A percentile compares a stretch with the other conserved stretches of the same genome.
These are phyloP conservation scores for Raphidocelis subcapitata DNA, from an alignment of 139 green algal genomes.

Conservation along the genomic window DNA sequence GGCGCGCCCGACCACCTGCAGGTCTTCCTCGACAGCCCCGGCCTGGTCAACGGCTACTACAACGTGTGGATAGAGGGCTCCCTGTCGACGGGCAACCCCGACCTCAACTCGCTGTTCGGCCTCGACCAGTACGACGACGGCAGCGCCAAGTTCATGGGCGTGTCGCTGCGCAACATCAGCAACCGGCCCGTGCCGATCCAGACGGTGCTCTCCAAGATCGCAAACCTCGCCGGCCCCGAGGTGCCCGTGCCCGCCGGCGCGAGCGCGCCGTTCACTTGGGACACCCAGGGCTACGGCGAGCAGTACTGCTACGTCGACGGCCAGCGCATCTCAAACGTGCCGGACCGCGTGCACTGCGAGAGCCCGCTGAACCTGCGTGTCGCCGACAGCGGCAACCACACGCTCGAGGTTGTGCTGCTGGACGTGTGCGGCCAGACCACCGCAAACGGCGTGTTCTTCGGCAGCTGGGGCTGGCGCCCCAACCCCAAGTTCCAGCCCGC, in stretches of 20 bases:
- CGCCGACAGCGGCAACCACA: slow-evolving; percentile 26
- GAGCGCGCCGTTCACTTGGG: slow-evolving; percentile 20
- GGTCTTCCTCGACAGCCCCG: slow-evolving; percentile 18
- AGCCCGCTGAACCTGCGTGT: slow-evolving; percentile 25
- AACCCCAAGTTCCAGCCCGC: slow-evolving; percentile 23
- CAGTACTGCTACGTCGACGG: slow-evolving; percentile 35
- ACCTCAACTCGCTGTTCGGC: slow-evolving; percentile 27
- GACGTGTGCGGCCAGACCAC: slow-evolving; percentile 25
- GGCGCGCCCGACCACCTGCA: slow-evolving; percentile 22
- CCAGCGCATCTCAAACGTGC: slow-evolving; percentile 15
- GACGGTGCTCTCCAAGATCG: slow-evolving; percentile 21
- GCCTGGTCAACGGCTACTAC: slow-evolving; percentile 27
- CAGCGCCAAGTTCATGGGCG: slow-evolving; percentile 31
- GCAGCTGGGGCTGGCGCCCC: slow-evolving; percentile 23
- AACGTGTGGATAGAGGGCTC: slow-evolving; percentile 34
- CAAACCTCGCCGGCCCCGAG: slow-evolving; percentile 11
- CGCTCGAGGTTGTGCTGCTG: slow-evolving; percentile 21
- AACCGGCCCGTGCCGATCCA: slow-evolving; percentile 30
- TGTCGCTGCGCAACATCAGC: slow-evolving; percentile 26
- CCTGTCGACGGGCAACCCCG: slow-evolving; percentile 14
- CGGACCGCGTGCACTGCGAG: slow-evolving; percentile 29
- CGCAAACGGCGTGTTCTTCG: slow-evolving; percentile 28
- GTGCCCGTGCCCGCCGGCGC: slow-evolving; percentile 2
- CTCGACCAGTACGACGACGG: slow-evolving; percentile 31
- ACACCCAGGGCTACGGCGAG: slow-evolving; percentile 33